Percentiles rank a stretch among this genome's conserved stretches.
Evolutionary conservation across 2,329 filamentous ascomycete genomes (phyloP).

Genomic region (Aspergillus luchuensis): DNA sequence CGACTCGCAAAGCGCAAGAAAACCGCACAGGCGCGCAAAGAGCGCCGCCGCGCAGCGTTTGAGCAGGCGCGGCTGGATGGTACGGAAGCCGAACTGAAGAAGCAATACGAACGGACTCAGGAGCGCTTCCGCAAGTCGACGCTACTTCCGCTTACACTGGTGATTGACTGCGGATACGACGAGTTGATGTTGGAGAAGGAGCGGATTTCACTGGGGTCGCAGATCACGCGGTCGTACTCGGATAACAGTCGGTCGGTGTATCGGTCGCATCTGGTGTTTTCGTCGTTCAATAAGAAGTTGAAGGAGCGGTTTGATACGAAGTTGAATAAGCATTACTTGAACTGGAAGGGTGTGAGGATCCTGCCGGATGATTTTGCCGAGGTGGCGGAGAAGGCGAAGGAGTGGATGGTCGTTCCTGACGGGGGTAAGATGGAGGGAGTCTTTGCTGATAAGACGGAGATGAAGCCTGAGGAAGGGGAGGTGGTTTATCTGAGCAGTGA

Average conservation of each 20-base stretch:
- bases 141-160: conserved; percentile 73
- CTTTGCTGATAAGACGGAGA: conserved; percentile 49
- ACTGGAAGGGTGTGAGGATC: conserved; percentile 79
- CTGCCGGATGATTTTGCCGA: conserved; percentile 72
- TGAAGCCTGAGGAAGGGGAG: conserved; percentile 52
- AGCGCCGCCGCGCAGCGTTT: conserved; percentile 48
- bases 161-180: conserved; percentile 93
- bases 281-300: conserved; percentile 74
- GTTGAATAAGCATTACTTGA: conserved; percentile 68
- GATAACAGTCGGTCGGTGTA: conserved; percentile 74
- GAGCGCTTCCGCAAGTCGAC: conserved; percentile 42
- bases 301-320: conserved; percentile 78
- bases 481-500: conserved; percentile 91
- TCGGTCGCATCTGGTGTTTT: conserved; percentile 72
- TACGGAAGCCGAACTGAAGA: conserved; percentile 30
- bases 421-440: conserved; percentile 63
- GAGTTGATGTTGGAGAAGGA: conserved; percentile 86
- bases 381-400: conserved; percentile 66
- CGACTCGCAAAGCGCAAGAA: conserved; percentile 62
- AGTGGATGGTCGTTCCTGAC: conserved; percentile 62
- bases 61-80: conserved; percentile 38
- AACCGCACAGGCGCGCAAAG: conserved; percentile 56
- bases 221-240: conserved; percentile 86
- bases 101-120: conserved; percentile 27
- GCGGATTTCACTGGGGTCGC: conserved; percentile 75